A percentile compares a stretch with the other conserved stretches of the same genome.
phyloP scores from a whole-genome alignment of 2,329 filamentous ascomycete genomes.

The Diplodia mutila region DNA sequence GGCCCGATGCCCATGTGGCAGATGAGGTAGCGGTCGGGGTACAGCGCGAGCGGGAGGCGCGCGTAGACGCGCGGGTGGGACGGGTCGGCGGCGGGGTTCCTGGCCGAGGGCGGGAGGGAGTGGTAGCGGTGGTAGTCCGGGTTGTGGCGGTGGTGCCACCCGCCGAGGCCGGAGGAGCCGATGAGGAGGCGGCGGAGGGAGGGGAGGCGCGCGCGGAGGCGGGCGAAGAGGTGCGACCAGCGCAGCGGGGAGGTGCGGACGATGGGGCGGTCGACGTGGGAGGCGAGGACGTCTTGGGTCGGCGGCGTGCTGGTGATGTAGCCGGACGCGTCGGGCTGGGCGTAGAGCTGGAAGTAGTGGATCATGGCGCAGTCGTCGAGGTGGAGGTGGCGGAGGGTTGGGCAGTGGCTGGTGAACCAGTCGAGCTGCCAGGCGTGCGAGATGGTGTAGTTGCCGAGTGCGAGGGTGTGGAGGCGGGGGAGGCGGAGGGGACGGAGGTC shows the following conservation, averaged over 20 bases:
- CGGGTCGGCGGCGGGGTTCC: background rate
- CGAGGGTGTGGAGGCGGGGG: slow-evolving; percentile 46
- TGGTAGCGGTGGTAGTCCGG: background rate
- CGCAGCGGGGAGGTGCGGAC: background rate
- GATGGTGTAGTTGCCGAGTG: slow-evolving; percentile 49
- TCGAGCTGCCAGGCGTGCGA: slow-evolving; percentile 52
- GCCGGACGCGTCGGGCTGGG: background rate
- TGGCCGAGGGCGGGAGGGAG: too few relatives aligned
- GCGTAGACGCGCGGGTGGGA: background rate
- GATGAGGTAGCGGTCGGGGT: background rate
- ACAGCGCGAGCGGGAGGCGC: background rate
- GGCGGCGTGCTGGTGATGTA: background rate
- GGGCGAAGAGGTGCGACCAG: background rate
- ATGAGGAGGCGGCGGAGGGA: background rate
- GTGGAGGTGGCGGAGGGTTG: slow-evolving; percentile 47
- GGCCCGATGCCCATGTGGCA: slow-evolving; percentile 2
- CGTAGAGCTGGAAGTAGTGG: slow-evolving; percentile 18
- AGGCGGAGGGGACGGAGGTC: slow-evolving; percentile 42
- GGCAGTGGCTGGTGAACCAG: slow-evolving; percentile 49
- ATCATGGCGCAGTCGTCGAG: slow-evolving; percentile 51
- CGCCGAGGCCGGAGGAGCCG: background rate
- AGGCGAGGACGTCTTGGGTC: too few relatives aligned
- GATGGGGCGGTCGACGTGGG: background rate
- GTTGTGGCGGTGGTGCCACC: background rate
- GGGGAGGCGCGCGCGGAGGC: background rate